phyloP scores from a whole-genome alignment of 495 filamentous ascomycete species.

The Penicillium angulare region DNA sequence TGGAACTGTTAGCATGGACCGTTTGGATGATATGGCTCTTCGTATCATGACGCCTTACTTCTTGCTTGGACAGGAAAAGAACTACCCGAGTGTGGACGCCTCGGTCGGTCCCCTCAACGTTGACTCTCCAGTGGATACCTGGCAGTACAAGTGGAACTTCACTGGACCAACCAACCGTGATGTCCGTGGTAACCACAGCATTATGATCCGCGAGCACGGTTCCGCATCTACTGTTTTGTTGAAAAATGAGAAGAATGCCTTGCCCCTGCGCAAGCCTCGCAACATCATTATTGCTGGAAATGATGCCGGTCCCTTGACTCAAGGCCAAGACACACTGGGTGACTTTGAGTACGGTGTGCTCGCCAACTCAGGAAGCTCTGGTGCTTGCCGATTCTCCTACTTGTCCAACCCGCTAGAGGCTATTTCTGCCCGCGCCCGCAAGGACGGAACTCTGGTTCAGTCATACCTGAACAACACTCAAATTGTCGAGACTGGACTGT shows the following conservation, averaged over 20 bases:
- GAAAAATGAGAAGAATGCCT: constrained; percentile 55
- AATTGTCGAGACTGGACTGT: constrained; percentile 43
- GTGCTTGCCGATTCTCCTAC: constrained; percentile 50
- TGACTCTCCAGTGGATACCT: constrained; percentile 63
- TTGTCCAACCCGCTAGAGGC: constrained; percentile 58
- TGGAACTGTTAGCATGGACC: constrained; percentile 59
- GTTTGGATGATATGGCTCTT: constrained; percentile 48
- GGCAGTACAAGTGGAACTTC: constrained; percentile 48
- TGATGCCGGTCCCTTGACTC: constrained; percentile 55
- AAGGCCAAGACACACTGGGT: constrained; percentile 40
- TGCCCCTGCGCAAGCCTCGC: constrained; percentile 52
- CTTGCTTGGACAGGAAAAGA: constrained; percentile 47
- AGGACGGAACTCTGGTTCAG: constrained; percentile 43
- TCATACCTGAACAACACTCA: constrained; percentile 38
- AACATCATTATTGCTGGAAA: constrained; percentile 61
- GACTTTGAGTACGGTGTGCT: constrained; percentile 56
- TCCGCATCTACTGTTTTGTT: constrained; percentile 59
- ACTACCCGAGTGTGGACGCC: constrained; percentile 45
- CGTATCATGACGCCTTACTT: constrained; percentile 57
- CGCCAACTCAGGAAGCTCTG: constrained; percentile 58
- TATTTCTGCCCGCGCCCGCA: constrained; percentile 54
- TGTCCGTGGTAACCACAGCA: constrained; percentile 52
- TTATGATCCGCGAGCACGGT: constrained; percentile 55
- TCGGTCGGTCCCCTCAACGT: constrained; percentile 60
- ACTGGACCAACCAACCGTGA: constrained; percentile 49